Base-by-base conservation (phyloP, 2,329 filamentous ascomycete species). In the Magnaporthiopsis incrustans region DNA sequence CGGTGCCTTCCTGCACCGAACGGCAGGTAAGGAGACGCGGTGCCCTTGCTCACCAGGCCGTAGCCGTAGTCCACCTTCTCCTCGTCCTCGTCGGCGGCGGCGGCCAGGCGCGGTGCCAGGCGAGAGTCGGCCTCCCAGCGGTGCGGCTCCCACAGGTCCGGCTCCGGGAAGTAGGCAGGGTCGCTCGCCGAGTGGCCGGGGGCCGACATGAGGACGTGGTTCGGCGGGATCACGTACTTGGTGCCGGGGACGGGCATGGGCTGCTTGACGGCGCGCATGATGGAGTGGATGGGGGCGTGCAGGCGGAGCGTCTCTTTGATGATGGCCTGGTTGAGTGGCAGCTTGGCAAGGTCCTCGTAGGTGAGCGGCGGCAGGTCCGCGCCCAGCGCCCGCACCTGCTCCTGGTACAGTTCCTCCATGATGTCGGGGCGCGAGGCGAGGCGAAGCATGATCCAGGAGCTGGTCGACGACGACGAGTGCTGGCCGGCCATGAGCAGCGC, bases 11-110 rank as follows among this genome's bases (percentile, higher is more conserved):
- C 94, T 35, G 93, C 94, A 65, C 94, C 94, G 73, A 98, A 98
- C 2, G 94, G 94, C 60, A 98, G 85, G 75, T 97, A 98, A 0
- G 94, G 93, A 63, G 90, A 96, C 66, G 86, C 86, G 18, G 91
- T 89, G 64, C 94, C 94, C 82, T 97, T 97, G 82, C 87, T 93
- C 69, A 97, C 90, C 62, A 96, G 81, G 67, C 94, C 94, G 76
- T 96, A 97, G 44, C 94, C 94, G 74, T 97, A 97, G 75, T 97
- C 94, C 66, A 94, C 85, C 78, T 91, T 92, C 78, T 89, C 90
- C 72, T 89, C 85, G 70, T 86, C 85, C 44, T 84, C 82, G 3
- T 50, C 27, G 44, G 44, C 44, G 22, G 11, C 44, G 15, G 22
- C 3, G 57, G 11, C 57, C 27, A 83, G 73, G 65, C 69, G 81